Evolutionary conservation across 345 rosid species (phyloP).

Genomic region (Citrus unshiu): DNA sequence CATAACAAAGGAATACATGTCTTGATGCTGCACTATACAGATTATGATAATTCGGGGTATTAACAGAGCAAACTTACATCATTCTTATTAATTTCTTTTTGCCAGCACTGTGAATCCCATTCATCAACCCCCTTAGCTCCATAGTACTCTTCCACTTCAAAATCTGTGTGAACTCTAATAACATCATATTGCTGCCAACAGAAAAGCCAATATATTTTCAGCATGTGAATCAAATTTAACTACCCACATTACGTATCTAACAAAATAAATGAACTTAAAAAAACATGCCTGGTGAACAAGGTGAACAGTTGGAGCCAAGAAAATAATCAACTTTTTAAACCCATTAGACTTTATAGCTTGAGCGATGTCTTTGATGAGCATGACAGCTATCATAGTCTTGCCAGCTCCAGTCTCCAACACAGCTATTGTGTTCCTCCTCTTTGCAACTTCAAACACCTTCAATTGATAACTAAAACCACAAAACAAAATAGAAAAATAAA

Average conservation of each 20-base stretch:
- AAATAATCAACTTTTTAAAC: slow-evolving; percentile 48
- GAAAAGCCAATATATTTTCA: slow-evolving; percentile 6
- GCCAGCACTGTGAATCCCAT: slow-evolving; percentile 61
- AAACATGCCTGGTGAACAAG: slow-evolving; percentile 67
- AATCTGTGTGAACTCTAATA: slow-evolving; percentile 34
- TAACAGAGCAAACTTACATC: slow-evolving; percentile 47
- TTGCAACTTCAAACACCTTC: slow-evolving; percentile 62
- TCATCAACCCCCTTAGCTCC: slow-evolving; percentile 78
- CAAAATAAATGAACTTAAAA: not conserved
- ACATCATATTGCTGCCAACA: slow-evolving; percentile 67
- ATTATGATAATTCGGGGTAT: not conserved
- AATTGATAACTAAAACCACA: slow-evolving; percentile 47
- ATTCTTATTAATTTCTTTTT: slow-evolving; percentile 54
- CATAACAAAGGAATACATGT: not conserved
- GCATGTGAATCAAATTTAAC: not conserved
- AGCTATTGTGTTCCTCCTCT: slow-evolving; percentile 68
- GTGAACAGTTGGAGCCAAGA: slow-evolving; percentile 79
- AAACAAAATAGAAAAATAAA: not conserved
- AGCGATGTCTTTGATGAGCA: slow-evolving; percentile 52
- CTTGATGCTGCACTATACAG: not conserved
- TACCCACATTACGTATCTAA: not conserved
- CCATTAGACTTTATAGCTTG: slow-evolving; percentile 31
- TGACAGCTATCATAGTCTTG: slow-evolving; percentile 61
- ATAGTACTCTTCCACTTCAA: slow-evolving; percentile 62
- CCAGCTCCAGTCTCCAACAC: slow-evolving; percentile 68